Evolutionary conservation across 176 grass and related monocot genomes (phyloP).

Genomic region (Paspalum vaginatum): DNA sequence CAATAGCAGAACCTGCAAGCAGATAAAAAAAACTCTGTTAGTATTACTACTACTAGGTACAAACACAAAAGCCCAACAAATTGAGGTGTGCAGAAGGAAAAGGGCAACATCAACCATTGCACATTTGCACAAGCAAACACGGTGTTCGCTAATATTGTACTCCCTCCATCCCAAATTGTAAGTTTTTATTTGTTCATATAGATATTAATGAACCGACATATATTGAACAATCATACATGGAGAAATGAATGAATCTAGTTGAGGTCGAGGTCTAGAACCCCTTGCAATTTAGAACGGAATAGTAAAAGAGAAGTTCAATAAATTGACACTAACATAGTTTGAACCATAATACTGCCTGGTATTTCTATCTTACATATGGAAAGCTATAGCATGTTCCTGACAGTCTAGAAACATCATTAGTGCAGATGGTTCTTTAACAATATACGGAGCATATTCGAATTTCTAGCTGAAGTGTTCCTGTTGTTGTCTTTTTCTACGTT

Average conservation of each 20-base stretch:
- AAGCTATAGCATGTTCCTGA: conserved; percentile 6
- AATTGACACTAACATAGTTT: conserved; percentile 1
- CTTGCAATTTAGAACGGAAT: no score
- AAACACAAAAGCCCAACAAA: neutral
- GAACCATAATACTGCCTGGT: neutral
- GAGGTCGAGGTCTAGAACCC: no score
- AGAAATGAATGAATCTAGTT: no score
- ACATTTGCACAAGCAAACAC: conserved; percentile 5
- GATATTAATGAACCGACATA: no score
- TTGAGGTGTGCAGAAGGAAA: neutral
- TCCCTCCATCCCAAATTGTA: no score
- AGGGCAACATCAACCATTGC: neutral
- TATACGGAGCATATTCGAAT: neutral
- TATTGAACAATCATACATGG: no score
- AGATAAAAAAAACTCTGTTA: conserved; percentile 28
- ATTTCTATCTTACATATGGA: neutral
- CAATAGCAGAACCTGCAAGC: conserved; percentile 51
- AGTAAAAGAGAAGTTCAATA: neutral
- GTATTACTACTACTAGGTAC: neutral
- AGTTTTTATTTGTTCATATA: no score
- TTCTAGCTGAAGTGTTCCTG: neutral
- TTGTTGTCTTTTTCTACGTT: conserved; percentile 17
- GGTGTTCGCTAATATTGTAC: no score
- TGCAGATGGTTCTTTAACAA: neutral
- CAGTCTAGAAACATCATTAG: conserved; percentile 7